phyloP scores from a whole-genome alignment of 2,329 filamentous ascomycete genomes.

The Colletotrichum sansevieriae region DNA sequence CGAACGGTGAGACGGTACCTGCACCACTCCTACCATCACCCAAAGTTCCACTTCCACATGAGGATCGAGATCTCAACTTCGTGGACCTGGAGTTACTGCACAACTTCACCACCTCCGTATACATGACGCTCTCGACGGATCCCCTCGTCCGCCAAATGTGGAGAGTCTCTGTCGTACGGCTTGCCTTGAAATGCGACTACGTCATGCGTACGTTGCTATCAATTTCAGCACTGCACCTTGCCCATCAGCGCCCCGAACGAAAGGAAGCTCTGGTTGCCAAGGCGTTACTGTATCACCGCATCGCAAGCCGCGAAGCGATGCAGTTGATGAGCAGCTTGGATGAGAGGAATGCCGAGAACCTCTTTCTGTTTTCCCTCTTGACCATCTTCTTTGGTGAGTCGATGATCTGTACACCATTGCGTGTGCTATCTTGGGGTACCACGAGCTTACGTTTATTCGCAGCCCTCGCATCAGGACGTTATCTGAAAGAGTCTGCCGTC shows the following conservation, averaged over 20 bases:
- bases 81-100: slow-evolving; percentile 66
- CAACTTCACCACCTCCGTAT: slow-evolving; percentile 64
- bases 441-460: not conserved
- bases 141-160: slow-evolving; percentile 59
- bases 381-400: slow-evolving; percentile 50
- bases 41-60: not conserved
- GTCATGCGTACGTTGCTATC: slow-evolving; percentile 64
- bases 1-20: not conserved
- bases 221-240: slow-evolving; percentile 63
- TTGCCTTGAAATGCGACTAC: slow-evolving; percentile 61
- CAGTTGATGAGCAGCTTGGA: slow-evolving; percentile 40
- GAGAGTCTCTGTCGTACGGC: slow-evolving; percentile 59
- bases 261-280: slow-evolving; percentile 52
- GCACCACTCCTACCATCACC: not conserved
- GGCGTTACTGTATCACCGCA: slow-evolving; percentile 38
- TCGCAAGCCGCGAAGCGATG: slow-evolving; percentile 41
- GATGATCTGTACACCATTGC: too few relatives aligned
- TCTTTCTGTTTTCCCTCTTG: slow-evolving; percentile 49
- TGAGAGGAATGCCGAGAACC: slow-evolving; percentile 43
- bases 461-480: slow-evolving; percentile 47
- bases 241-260: slow-evolving; percentile 54
- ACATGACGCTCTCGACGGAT: slow-evolving; percentile 59
- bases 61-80: slow-evolving; percentile 51
- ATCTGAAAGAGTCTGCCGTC: slow-evolving; percentile 47
- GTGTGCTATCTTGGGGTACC: not conserved